Conservation (phyloP, 106 monocot species). For the Platanthera guangdongensis region DNA sequence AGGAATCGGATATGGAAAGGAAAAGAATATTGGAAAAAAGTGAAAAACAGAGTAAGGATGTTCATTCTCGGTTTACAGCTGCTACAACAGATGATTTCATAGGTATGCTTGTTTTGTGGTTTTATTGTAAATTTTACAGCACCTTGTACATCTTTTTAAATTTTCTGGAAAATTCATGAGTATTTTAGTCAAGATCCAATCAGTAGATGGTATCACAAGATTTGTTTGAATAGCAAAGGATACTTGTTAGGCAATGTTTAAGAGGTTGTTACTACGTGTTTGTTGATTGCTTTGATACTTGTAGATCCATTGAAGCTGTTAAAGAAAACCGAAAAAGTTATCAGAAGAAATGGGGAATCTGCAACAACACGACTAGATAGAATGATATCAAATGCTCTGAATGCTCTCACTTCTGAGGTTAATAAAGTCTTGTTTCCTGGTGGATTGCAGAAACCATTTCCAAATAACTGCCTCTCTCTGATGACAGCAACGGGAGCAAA, state of each 20-base stretch:
- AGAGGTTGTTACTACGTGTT: not conserved
- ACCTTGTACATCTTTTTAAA: not conserved
- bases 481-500: conserved; percentile 96
- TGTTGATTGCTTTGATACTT: not conserved
- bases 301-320: conserved; percentile 55
- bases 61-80: conserved; percentile 58
- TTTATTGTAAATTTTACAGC: not conserved
- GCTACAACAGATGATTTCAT: conserved; percentile 10
- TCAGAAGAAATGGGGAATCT: conserved; percentile 71
- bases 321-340: conserved; percentile 63
- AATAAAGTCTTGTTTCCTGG: conserved; percentile 62
- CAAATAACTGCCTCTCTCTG: conserved; percentile 80
- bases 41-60: conserved; percentile 55
- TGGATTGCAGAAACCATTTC: conserved; percentile 69
- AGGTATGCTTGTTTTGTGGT: conserved; percentile 27
- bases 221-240: not conserved
- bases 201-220: not conserved
- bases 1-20: conserved; percentile 40
- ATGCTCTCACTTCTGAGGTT: conserved; percentile 59
- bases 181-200: not conserved
- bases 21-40: conserved; percentile 39
- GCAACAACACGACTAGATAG: conserved; percentile 60
- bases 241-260: not conserved
- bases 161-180: not conserved
- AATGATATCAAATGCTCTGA: conserved; percentile 81